These are phyloP conservation scores for Suillus hirtellus DNA, from an alignment of 768 basidiomycete species.

Conservation along the genomic window DNA sequence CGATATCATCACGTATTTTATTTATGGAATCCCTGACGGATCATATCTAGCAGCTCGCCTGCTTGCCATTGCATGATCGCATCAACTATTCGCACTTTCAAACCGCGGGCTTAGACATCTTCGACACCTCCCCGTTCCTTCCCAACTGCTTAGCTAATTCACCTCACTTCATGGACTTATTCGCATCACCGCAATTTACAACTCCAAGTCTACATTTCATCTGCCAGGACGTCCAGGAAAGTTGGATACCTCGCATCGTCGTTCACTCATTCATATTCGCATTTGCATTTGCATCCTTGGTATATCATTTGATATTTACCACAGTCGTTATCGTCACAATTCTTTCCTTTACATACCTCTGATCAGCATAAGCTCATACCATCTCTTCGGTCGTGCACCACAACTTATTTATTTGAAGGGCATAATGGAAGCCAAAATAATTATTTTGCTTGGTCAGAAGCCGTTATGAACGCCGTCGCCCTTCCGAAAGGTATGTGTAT, in stretches of 20 bases:
- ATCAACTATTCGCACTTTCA: slow-evolving; percentile 10
- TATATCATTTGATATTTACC: slow-evolving; percentile 9
- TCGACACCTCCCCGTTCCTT: not conserved
- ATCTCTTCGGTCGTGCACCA: not conserved
- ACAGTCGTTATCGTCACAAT: slow-evolving; percentile 4
- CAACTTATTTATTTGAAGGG: not conserved
- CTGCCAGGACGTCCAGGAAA: slow-evolving; percentile 28
- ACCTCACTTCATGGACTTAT: slow-evolving; percentile 3
- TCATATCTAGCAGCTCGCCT: slow-evolving; percentile 14
- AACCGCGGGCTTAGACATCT: not conserved
- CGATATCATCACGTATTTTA: not conserved
- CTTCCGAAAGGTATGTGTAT: not conserved
- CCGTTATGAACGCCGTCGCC: not conserved
- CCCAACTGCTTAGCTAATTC: not conserved
- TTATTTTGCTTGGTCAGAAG: not conserved
- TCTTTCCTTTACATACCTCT: slow-evolving; percentile 5
- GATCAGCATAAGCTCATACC: slow-evolving; percentile 4
- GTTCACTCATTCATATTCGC: slow-evolving; percentile 20
- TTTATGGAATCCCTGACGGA: not conserved
- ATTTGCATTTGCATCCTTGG: slow-evolving; percentile 15
- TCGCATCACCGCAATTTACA: not conserved
- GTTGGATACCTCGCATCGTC: slow-evolving; percentile 22
- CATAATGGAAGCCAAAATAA: not conserved
- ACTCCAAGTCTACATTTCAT: slow-evolving; percentile 10
- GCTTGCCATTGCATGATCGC: slow-evolving; percentile 24